phyloP scores from a whole-genome alignment of 2,329 filamentous ascomycete genomes.

The Xylaria sp. region DNA sequence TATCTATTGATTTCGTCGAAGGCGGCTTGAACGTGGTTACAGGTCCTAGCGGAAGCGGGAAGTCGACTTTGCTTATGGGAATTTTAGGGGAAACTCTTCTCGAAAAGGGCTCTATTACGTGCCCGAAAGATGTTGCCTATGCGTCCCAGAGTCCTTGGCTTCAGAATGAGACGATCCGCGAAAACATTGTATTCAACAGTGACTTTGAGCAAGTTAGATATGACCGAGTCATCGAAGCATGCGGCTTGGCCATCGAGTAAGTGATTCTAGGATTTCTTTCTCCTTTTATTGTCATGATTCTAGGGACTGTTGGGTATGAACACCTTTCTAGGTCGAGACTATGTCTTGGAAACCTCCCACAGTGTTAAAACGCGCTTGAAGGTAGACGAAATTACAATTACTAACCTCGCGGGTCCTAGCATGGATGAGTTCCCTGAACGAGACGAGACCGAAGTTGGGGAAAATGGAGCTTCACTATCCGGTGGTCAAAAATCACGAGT shows the following conservation, averaged over 20 bases:
- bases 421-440: constrained; percentile 61
- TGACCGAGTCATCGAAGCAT: constrained; percentile 65
- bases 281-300: neutral
- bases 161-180: constrained; percentile 65
- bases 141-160: constrained; percentile 69
- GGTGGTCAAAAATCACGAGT: constrained; percentile 68
- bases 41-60: constrained; percentile 67
- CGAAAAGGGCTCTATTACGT: constrained; percentile 59
- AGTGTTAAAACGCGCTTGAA: neutral
- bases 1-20: constrained; percentile 63
- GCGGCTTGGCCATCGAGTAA: constrained; percentile 60
- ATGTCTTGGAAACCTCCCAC: neutral
- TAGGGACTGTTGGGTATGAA: neutral
- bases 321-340: neutral
- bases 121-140: constrained; percentile 65
- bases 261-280: neutral
- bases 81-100: constrained; percentile 66
- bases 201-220: constrained; percentile 65
- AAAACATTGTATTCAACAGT: constrained; percentile 66
- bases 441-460: constrained; percentile 64
- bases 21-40: constrained; percentile 66
- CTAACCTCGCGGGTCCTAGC: constrained; percentile 17
- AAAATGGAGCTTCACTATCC: constrained; percentile 65
- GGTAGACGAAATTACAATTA: neutral
- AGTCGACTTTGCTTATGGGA: constrained; percentile 65